Conservation (phyloP, 2,329 filamentous ascomycete genomes). For the Cladosporium halotolerans region DNA sequence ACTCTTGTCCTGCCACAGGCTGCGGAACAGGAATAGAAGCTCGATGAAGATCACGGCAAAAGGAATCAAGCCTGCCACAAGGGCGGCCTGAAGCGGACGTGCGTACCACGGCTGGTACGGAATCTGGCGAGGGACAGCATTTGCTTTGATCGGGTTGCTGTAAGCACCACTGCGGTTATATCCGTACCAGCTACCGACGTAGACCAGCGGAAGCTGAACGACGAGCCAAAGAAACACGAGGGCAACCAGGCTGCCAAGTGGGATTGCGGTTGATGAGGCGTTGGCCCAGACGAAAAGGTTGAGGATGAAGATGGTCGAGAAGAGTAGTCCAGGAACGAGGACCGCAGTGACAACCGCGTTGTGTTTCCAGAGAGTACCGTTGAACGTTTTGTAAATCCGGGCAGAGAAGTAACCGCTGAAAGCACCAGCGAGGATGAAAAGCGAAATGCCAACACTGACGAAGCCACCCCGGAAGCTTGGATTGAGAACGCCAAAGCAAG, state of each 20-base stretch:
- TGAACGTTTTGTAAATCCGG: conserved; percentile 76
- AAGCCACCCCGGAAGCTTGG: conserved; percentile 88
- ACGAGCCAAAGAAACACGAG: conserved; percentile 75
- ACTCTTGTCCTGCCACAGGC: conserved; percentile 82
- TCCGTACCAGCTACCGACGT: conserved; percentile 71
- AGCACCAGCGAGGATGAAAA: conserved; percentile 76
- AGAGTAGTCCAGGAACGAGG: conserved; percentile 72
- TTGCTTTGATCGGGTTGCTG: conserved; percentile 77
- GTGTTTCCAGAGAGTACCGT: conserved; percentile 65
- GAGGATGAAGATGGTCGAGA: conserved; percentile 67
- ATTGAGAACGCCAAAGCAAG: conserved; percentile 71
- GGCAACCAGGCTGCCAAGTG: conserved; percentile 69
- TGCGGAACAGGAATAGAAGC: conserved; percentile 79
- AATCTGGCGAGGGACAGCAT: conserved; percentile 63
- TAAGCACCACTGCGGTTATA: conserved; percentile 62
- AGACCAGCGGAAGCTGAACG: conserved; percentile 79
- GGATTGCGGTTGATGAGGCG: conserved; percentile 79
- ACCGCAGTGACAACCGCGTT: conserved; percentile 69
- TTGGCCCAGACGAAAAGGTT: conserved; percentile 90
- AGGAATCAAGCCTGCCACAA: conserved; percentile 71
- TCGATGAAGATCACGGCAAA: conserved; percentile 88
- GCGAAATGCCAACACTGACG: conserved; percentile 72
- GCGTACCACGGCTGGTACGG: conserved; percentile 72
- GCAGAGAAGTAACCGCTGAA: conserved; percentile 87
- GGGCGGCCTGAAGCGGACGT: conserved; percentile 54